These are phyloP conservation scores for Wallacemonas sp. DNA, from an alignment of 208 protist genomes.

Conservation along the genomic window DNA sequence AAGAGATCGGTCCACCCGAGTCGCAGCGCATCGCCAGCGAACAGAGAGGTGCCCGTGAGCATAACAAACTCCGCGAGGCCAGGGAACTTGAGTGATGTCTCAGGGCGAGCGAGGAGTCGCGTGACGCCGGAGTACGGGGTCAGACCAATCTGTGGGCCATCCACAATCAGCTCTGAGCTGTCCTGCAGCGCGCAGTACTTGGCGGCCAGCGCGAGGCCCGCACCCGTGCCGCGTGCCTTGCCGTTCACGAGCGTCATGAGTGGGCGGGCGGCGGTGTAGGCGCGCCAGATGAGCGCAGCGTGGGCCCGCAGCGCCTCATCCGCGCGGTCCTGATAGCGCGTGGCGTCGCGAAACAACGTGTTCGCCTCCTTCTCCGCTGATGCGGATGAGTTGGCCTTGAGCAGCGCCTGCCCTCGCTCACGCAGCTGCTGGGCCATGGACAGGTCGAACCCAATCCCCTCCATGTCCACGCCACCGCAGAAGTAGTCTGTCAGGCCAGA, in stretches of 20 bases:
- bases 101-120: slow-evolving; percentile 73
- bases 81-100: slow-evolving; percentile 90
- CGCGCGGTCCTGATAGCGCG: slow-evolving; percentile 73
- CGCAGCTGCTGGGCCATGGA: slow-evolving; percentile 58
- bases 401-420: slow-evolving; percentile 28
- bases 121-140: slow-evolving; percentile 87
- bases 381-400: slow-evolving; percentile 12
- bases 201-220: slow-evolving; percentile 76
- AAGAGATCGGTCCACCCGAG: slow-evolving; percentile 91
- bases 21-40: slow-evolving; percentile 86
- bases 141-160: slow-evolving; percentile 78
- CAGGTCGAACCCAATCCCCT: slow-evolving; percentile 69
- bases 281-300: slow-evolving; percentile 78
- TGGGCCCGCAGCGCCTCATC: slow-evolving; percentile 78
- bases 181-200: slow-evolving; percentile 89
- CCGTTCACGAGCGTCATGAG: slow-evolving; percentile 91
- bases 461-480: slow-evolving; percentile 78
- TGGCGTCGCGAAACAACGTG: slow-evolving; percentile 63
- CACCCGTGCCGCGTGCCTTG: slow-evolving; percentile 84
- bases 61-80: slow-evolving; percentile 90
- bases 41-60: slow-evolving; percentile 88
- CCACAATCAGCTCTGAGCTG: slow-evolving; percentile 84
- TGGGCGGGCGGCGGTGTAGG: slow-evolving; percentile 75
- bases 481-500: slow-evolving; percentile 87
- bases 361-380: slow-evolving; percentile 33